These are phyloP conservation scores for Aegilops sharonensis DNA, from an alignment of 176 grass and related monocot genomes.

Conservation along the genomic window DNA sequence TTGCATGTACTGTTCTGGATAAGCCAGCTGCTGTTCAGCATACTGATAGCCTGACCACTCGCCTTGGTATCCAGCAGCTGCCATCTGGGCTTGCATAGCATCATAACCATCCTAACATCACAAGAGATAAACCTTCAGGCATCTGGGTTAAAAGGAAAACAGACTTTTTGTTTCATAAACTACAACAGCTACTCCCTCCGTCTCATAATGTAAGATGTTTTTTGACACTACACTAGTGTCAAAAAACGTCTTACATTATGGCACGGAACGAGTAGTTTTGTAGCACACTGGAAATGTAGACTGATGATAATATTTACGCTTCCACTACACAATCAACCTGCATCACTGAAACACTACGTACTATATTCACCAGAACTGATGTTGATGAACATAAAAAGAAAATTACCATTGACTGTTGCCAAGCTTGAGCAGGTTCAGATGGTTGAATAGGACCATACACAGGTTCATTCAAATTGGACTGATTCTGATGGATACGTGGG, in stretches of 20 bases:
- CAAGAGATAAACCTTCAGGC: slow-evolving; percentile 26
- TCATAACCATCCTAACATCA: slow-evolving; percentile 76
- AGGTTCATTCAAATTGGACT: slow-evolving; percentile 83
- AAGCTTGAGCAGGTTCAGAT: slow-evolving; percentile 70
- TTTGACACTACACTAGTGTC: no score
- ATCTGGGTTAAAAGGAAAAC: not conserved
- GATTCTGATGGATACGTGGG: slow-evolving; percentile 54
- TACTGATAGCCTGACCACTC: slow-evolving; percentile 78
- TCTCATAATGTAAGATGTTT: no score
- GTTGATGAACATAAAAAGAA: slow-evolving; percentile 19
- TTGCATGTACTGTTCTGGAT: slow-evolving; percentile 77
- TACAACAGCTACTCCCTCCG: not conserved
- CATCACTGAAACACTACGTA: not conserved
- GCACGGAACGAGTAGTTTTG: not conserved
- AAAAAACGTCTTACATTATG: no score
- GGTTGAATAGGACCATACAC: slow-evolving; percentile 83
- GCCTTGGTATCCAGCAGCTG: slow-evolving; percentile 72
- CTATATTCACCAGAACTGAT: not conserved
- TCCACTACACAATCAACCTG: not conserved
- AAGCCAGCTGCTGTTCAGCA: slow-evolving; percentile 63
- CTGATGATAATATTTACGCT: not conserved
- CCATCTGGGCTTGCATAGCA: slow-evolving; percentile 82
- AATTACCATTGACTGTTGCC: slow-evolving; percentile 85
- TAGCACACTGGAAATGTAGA: slow-evolving; percentile 4
- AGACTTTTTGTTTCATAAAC: not conserved